A percentile compares a stretch with the other conserved stretches of the same genome.
These are phyloP conservation scores for Fusarium coicis DNA, from an alignment of 2,329 filamentous ascomycete genomes.

Conservation along the genomic window DNA sequence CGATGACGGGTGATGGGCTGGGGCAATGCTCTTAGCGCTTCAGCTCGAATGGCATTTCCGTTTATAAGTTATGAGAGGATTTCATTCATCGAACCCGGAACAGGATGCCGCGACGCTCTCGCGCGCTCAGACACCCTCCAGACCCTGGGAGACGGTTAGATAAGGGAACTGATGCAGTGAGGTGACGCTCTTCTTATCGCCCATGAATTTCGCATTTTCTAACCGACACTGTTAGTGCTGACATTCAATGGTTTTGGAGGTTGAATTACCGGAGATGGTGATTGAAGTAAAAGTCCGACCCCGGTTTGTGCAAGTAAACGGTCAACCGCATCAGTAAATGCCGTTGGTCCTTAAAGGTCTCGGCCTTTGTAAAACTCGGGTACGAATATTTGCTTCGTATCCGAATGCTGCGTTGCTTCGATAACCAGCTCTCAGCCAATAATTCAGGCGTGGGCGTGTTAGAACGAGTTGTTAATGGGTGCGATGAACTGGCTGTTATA, in stretches of 20 bases:
- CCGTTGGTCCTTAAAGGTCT: neutral
- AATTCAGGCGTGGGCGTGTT: neutral
- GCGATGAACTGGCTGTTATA: neutral
- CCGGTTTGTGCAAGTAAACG: neutral
- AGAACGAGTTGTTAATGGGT: neutral
- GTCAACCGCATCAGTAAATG: neutral
- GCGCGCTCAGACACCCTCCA: neutral
- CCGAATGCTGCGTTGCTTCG: neutral
- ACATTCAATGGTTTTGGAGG: neutral
- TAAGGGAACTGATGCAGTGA: neutral
- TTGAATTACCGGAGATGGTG: neutral
- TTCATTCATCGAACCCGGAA: neutral
- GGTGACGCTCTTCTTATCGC: neutral
- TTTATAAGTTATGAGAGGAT: neutral
- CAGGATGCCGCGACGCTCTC: neutral
- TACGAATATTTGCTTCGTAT: neutral
- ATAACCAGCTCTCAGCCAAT: neutral
- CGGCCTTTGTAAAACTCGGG: neutral
- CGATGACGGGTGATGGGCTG: neutral
- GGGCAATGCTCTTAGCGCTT: neutral
- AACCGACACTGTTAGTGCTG: neutral
- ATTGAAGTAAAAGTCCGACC: constrained; percentile 14
- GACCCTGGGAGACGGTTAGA: neutral
- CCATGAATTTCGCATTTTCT: neutral
- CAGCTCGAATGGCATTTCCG: constrained; percentile 2